phyloP scores from a whole-genome alignment of 2,329 filamentous ascomycete species.

The Xylaria sp. region DNA sequence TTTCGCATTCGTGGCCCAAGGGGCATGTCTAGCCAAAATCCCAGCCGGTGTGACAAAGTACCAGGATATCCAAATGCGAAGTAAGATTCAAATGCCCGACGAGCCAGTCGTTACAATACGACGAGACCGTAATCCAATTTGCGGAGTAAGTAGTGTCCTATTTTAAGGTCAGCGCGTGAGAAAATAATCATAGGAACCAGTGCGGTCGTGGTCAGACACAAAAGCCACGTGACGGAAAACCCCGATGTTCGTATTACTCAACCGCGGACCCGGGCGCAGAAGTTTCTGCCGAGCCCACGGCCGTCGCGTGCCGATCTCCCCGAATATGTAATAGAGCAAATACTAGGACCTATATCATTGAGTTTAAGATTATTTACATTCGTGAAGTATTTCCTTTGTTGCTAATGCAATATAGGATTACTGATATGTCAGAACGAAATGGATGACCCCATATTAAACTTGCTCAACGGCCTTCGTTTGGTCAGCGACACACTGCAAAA shows the following conservation, averaged over 20 bases:
- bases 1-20: neutral
- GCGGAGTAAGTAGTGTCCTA: neutral
- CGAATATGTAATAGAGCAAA: too few species aligned
- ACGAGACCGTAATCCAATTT: neutral
- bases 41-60: neutral
- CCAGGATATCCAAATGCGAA: neutral
- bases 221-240: neutral
- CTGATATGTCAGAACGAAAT: too few species aligned
- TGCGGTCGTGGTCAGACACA: neutral
- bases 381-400: too few species aligned
- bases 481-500: too few species aligned
- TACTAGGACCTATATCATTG: too few species aligned
- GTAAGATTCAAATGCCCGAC: neutral
- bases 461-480: too few species aligned
- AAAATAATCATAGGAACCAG: neutral
- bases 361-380: too few species aligned
- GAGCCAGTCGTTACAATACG: too few species aligned
- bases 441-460: too few species aligned
- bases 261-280: neutral
- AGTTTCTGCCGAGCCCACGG: neutral
- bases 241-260: neutral
- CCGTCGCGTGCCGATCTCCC: neutral
- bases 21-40: neutral
- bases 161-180: constrained; percentile 2
- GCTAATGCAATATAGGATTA: too few species aligned